These are phyloP conservation scores for Dendrobium catenatum DNA, from an alignment of 106 monocot species.

Conservation along the genomic window DNA sequence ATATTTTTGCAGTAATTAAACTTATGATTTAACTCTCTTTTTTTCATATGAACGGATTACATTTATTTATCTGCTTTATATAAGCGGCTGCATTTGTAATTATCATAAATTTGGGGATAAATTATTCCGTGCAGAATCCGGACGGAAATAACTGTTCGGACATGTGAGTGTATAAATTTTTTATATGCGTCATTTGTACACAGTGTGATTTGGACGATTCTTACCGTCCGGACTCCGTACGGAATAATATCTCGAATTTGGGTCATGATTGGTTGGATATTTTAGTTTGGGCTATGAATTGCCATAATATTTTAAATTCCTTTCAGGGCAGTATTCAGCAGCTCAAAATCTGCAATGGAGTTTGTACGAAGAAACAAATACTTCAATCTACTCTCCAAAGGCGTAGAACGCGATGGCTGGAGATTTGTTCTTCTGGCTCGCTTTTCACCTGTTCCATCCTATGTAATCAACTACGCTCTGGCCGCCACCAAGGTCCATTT, in stretches of 20 bases:
- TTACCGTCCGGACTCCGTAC: too few species aligned
- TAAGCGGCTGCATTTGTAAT: too few species aligned
- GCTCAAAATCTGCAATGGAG: conserved; percentile 74
- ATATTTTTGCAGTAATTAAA: too few species aligned
- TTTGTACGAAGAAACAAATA: conserved; percentile 58
- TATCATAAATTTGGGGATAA: neutral
- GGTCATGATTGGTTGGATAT: neutral
- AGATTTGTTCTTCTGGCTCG: conserved; percentile 87
- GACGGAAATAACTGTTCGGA: too few species aligned
- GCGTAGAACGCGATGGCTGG: conserved; percentile 91
- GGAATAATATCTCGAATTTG: too few species aligned
- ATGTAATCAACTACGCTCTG: conserved; percentile 83
- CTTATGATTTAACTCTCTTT: too few species aligned
- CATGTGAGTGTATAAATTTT: too few species aligned
- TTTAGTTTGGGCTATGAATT: neutral
- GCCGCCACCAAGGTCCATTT: conserved; percentile 83
- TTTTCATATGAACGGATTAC: too few species aligned
- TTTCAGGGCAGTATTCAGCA: conserved; percentile 62
- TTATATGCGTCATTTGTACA: too few species aligned
- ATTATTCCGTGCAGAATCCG: too few species aligned
- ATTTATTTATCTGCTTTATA: too few species aligned
- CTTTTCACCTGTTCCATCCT: conserved; percentile 89
- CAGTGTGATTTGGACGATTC: too few species aligned
- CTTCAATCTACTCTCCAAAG: conserved; percentile 61
- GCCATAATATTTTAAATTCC: neutral